Evolutionary conservation across 441 rosid genomes (phyloP), one percentile per base, ranked within the genome.

Genomic region (Syzygium syzygioides): DNA sequence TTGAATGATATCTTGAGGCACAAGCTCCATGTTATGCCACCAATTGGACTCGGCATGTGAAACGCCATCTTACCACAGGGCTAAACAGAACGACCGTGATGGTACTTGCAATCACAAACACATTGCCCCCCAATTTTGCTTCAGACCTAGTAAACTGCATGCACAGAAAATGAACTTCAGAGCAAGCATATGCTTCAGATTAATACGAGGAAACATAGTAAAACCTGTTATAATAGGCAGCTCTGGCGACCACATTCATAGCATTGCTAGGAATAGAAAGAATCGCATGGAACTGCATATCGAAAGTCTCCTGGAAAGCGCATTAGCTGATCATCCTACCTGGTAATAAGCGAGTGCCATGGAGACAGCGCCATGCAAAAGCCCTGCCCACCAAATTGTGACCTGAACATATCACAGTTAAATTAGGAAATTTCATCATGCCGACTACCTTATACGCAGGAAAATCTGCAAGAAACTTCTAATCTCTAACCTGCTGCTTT

Each of bases 351-450:
- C 37, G 25, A 87, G 85, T 1, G 88, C 88, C 88, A 87, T 87
- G 3, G 85, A 71, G 30, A 87, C 85, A 50, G 88, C 88, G 28
- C 88, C 88, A 7, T 28, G 66, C 66, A 87, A 71, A 25, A 66
- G 85, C 59, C 88, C 66, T 32, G 88, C 85, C 88, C 88, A 71
- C 88, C 85, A 71, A 56, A 87, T 87, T 53, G 45, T 25, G 12
- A 87, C 45, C 85, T 71, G 88, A 15, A 17, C 48, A 32, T 7
- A 17, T 19, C 50, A 68, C 34, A 59, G 14, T 15, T 6, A 28
- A 50, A 45, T 23, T 32, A 3, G 71, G n/a, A 57, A 26, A 41
- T 1, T 34, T 30, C 20, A 60, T 32, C 50, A 52, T 11, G 64
- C 26, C n/a, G 5, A 20, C 56, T 5, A 5, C 15, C 64, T 4